Conservation (phyloP, 306 rosid genomes). For the Glycine soja region DNA sequence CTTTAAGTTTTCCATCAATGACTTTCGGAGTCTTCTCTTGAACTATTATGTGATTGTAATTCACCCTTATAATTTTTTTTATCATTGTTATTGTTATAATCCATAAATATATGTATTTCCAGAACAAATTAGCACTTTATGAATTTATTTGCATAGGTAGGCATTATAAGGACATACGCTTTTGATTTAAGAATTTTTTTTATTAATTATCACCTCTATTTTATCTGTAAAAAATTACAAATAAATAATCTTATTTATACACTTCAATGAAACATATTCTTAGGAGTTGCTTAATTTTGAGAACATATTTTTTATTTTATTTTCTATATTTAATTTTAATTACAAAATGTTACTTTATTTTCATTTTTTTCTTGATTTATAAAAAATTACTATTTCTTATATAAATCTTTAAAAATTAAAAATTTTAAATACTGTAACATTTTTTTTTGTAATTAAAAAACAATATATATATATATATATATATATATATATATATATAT, state of each 20-base stretch:
- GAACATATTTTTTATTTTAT: too few relatives aligned
- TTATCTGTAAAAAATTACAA: background rate
- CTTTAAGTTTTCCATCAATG: background rate
- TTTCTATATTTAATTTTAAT: background rate
- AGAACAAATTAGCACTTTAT: conserved; percentile 9
- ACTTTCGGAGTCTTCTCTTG: background rate
- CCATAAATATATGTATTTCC: background rate
- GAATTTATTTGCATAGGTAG: background rate
- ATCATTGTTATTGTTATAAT: background rate
- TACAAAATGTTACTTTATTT: background rate
- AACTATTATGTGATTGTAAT: background rate
- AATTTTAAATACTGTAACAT: background rate
- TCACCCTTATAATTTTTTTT: conserved; percentile 8
- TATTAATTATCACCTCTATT: background rate
- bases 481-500: background rate
- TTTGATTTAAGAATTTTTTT: background rate
- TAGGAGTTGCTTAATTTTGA: background rate
- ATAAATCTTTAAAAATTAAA: background rate
- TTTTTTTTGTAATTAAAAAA: background rate
- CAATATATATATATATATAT: background rate
- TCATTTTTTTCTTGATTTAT: background rate
- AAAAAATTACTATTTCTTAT: background rate
- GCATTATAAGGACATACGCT: background rate
- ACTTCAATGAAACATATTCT: background rate
- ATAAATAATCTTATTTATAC: background rate